Conservation (phyloP, 768 basidiomycete species). For the Hericium alpestre region DNA sequence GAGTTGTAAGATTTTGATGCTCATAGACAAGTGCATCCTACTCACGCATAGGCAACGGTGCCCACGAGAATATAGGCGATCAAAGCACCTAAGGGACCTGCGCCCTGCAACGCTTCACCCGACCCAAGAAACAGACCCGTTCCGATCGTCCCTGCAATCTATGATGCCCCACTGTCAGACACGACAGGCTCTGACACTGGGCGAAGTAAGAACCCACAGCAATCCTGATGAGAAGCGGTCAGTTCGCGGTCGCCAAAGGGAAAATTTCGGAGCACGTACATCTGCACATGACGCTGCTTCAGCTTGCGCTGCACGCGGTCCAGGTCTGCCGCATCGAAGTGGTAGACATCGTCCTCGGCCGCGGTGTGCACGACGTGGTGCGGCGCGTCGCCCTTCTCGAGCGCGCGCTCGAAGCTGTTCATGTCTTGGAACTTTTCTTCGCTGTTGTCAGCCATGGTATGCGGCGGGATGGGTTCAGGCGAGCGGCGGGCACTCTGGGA, state of each 20-base stretch:
- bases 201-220: conserved; percentile 34
- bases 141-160: conserved; percentile 70
- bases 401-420: neutral
- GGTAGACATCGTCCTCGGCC: conserved; percentile 19
- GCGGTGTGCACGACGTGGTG: conserved; percentile 14
- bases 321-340: conserved; percentile 50
- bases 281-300: conserved; percentile 72
- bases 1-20: conserved; percentile 16
- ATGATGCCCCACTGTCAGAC: neutral
- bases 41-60: conserved; percentile 54
- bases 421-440: neutral
- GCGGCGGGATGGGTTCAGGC: neutral
- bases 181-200: neutral
- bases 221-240: conserved; percentile 31
- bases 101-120: conserved; percentile 44
- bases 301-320: conserved; percentile 65
- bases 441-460: neutral
- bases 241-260: neutral
- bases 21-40: conserved; percentile 16
- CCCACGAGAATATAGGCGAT: conserved; percentile 56
- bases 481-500: neutral
- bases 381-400: conserved; percentile 19
- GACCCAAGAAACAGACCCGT: conserved; percentile 69
- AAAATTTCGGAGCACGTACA: conserved; percentile 31
- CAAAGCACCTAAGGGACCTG: conserved; percentile 59